phyloP scores from a whole-genome alignment of 805 yeast genomes.

The Maudiozyma barnettii region DNA sequence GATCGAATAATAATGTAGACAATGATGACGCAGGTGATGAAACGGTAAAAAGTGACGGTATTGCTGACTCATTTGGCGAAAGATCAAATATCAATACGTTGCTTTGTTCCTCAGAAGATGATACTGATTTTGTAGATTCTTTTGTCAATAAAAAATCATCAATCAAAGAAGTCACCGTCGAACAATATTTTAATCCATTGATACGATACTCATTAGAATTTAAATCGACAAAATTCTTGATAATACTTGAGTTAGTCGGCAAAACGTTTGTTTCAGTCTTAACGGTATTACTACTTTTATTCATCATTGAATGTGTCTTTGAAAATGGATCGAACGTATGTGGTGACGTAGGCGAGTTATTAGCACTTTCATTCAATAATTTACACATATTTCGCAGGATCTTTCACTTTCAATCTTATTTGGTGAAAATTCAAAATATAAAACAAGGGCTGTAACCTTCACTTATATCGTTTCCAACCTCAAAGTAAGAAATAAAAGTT shows the following conservation, averaged over 20 bases:
- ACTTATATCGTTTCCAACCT: too few relatives aligned
- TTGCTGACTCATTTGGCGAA: slow-evolving; percentile 15
- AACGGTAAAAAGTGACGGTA: slow-evolving; percentile 6
- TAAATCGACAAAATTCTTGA: slow-evolving; percentile 3
- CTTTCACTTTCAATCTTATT: not conserved
- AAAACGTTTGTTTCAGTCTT: not conserved
- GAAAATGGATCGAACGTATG: not conserved
- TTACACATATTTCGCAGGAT: not conserved
- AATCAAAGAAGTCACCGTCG: not conserved
- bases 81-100: slow-evolving; percentile 16
- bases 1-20: slow-evolving; percentile 3
- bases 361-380: not conserved
- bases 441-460: too few relatives aligned
- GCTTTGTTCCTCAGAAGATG: not conserved
- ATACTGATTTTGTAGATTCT: not conserved
- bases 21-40: slow-evolving; percentile 6
- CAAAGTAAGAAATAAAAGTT: too few relatives aligned
- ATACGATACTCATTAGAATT: slow-evolving; percentile 8
- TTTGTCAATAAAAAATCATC: not conserved
- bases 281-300: not conserved
- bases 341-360: not conserved
- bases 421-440: too few relatives aligned
- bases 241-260: not conserved
- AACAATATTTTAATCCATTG: slow-evolving; percentile 6
- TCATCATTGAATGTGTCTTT: not conserved